Evolutionary conservation across 1,139 yeast species (phyloP).

Genomic region (Sugiyamaella paludigena): DNA sequence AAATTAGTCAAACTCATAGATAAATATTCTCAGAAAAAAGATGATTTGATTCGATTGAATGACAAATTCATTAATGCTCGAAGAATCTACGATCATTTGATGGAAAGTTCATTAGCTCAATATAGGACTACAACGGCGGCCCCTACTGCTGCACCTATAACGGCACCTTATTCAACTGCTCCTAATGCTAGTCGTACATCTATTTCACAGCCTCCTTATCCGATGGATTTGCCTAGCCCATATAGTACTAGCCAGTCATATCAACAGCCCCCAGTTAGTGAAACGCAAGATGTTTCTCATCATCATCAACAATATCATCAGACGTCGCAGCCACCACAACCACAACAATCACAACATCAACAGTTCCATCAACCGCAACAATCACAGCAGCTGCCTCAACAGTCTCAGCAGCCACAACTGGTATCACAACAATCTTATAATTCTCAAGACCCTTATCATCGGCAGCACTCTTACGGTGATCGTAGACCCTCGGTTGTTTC

Average conservation of each 20-base stretch:
- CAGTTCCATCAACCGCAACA: slow-evolving; percentile 12
- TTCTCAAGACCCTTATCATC: slow-evolving; percentile 3
- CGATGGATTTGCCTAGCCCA: slow-evolving; percentile 5
- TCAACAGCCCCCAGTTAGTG: slow-evolving; percentile 2
- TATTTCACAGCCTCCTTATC: slow-evolving; percentile 13
- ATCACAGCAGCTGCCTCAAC: slow-evolving; percentile 9
- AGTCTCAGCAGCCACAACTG: slow-evolving; percentile 2
- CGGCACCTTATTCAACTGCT: neutral
- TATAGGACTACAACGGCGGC: slow-evolving; percentile 20
- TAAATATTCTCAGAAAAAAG: slow-evolving; percentile 68
- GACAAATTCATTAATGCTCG: slow-evolving; percentile 68
- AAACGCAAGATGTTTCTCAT: neutral
- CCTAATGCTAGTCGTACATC: slow-evolving; percentile 3
- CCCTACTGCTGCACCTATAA: slow-evolving; percentile 4
- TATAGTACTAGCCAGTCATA: neutral
- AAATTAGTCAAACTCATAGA: slow-evolving; percentile 70
- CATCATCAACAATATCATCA: slow-evolving; percentile 8
- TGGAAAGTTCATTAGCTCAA: slow-evolving; percentile 47
- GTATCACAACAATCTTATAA: neutral
- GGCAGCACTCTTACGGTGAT: slow-evolving; percentile 3
- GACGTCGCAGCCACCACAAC: slow-evolving; percentile 10
- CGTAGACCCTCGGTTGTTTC: slow-evolving; percentile 10
- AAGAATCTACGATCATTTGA: slow-evolving; percentile 62
- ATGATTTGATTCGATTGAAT: slow-evolving; percentile 70
- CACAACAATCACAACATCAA: slow-evolving; percentile 5